Percentiles rank a stretch among this genome's conserved stretches.
phyloP scores from a whole-genome alignment of 2,329 filamentous ascomycete species.

The Ophiognomonia clavigignenti-juglandacearum region DNA sequence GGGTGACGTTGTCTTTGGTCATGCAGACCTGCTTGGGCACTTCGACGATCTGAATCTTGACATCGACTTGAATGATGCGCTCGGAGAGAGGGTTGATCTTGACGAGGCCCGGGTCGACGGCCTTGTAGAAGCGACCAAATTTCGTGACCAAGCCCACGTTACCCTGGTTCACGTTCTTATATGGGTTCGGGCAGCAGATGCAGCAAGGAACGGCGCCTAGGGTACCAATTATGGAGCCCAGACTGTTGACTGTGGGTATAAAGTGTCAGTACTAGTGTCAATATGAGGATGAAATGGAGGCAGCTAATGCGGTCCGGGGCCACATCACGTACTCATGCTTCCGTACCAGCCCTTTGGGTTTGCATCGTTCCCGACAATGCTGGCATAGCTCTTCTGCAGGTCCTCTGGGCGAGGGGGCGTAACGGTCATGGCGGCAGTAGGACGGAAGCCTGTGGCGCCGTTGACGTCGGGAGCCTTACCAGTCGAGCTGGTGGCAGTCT shows the following conservation, averaged over 20 bases:
- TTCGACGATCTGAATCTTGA: constrained; percentile 98
- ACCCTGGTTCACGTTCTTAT: constrained; percentile 86
- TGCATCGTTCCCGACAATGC: constrained; percentile 57
- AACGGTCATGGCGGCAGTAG: constrained; percentile 59
- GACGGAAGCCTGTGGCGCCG: constrained; percentile 37
- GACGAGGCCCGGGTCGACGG: constrained; percentile 93
- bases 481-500: constrained; percentile 10
- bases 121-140: constrained; percentile 91
- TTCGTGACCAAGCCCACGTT: constrained; percentile 94
- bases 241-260: constrained; percentile 53
- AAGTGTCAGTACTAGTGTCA: background rate
- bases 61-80: constrained; percentile 84
- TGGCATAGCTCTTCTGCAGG: constrained; percentile 77
- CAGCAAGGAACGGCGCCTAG: constrained; percentile 88
- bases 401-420: constrained; percentile 79
- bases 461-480: constrained; percentile 22
- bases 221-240: constrained; percentile 72
- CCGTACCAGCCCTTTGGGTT: constrained; percentile 85
- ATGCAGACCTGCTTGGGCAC: constrained; percentile 96
- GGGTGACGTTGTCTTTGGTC: constrained; percentile 98
- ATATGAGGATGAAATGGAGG: background rate
- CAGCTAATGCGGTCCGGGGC: background rate
- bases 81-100: constrained; percentile 97
- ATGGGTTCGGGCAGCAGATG: constrained; percentile 88
- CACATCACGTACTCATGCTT: constrained; percentile 61